Conservation (phyloP, 345 rosid genomes). For the Eucalyptus marginata region DNA sequence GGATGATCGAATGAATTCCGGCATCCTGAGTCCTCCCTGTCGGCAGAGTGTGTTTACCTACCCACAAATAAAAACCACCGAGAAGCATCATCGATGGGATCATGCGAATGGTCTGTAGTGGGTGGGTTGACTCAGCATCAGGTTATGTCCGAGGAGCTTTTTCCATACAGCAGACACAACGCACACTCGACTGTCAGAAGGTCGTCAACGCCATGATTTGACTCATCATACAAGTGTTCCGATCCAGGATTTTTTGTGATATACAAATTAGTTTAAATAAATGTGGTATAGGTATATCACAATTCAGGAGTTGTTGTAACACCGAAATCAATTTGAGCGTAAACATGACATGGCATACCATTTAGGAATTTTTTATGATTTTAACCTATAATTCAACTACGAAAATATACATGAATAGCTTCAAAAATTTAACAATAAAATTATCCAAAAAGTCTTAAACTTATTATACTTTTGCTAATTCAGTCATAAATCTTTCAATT, state of each 20-base stretch:
- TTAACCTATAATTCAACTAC: neutral
- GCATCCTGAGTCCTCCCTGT: neutral
- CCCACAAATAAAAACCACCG: neutral
- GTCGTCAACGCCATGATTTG: neutral
- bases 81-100: neutral
- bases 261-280: too few relatives aligned
- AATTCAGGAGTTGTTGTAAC: neutral
- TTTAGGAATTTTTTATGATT: neutral
- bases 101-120: neutral
- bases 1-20: neutral
- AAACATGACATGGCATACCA: neutral
- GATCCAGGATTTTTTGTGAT: too few relatives aligned
- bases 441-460: too few relatives aligned
- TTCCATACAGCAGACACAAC: neutral
- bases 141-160: neutral
- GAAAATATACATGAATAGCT: neutral
- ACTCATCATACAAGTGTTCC: too few relatives aligned
- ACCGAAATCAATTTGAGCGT: neutral
- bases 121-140: neutral
- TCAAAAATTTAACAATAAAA: neutral
- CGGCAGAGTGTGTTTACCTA: neutral
- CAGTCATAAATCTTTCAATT: rapidly evolving
- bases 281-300: neutral
- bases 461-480: too few relatives aligned
- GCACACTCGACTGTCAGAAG: neutral